Conservation (phyloP, 1,139 yeast species). For the Yamadazyma atlantica region DNA sequence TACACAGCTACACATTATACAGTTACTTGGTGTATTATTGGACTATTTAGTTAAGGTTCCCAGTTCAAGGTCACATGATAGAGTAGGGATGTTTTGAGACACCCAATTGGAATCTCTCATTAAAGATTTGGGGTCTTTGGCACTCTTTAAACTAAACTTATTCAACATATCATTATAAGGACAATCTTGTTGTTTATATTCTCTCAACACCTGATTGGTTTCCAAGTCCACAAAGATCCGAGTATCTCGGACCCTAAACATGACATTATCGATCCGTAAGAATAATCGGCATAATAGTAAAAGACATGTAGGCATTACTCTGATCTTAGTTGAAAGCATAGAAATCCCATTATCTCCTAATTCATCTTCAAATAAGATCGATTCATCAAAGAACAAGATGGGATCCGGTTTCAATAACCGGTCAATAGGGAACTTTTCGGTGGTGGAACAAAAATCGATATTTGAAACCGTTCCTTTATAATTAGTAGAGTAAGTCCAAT, state of each 20-base stretch:
- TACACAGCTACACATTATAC: neutral
- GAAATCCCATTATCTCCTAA: slow-evolving; percentile 95
- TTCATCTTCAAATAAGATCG: slow-evolving; percentile 89
- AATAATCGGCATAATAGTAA: slow-evolving; percentile 75
- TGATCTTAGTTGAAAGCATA: slow-evolving; percentile 68
- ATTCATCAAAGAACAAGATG: slow-evolving; percentile 84
- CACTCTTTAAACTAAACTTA: slow-evolving; percentile 34
- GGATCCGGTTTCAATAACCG: slow-evolving; percentile 77
- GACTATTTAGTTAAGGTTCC: slow-evolving; percentile 3
- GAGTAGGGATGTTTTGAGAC: slow-evolving; percentile 53
- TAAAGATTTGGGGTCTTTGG: slow-evolving; percentile 70
- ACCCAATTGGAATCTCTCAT: slow-evolving; percentile 87
- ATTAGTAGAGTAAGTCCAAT: slow-evolving; percentile 91
- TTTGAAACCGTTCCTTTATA: slow-evolving; percentile 60
- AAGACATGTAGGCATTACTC: slow-evolving; percentile 87
- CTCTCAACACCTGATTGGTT: slow-evolving; percentile 64
- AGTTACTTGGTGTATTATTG: neutral
- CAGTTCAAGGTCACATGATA: slow-evolving; percentile 17
- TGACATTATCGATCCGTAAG: slow-evolving; percentile 84
- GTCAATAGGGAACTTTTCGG: slow-evolving; percentile 59
- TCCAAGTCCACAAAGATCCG: slow-evolving; percentile 80
- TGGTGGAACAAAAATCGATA: slow-evolving; percentile 21
- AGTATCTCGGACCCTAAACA: slow-evolving; percentile 81
- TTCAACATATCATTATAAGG: slow-evolving; percentile 57
- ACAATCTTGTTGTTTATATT: slow-evolving; percentile 73